Evolutionary conservation across 1,284 basidiomycete species (phyloP), one percentile per base, ranked within the genome.

Genomic region (Sporisorium graminicola): DNA sequence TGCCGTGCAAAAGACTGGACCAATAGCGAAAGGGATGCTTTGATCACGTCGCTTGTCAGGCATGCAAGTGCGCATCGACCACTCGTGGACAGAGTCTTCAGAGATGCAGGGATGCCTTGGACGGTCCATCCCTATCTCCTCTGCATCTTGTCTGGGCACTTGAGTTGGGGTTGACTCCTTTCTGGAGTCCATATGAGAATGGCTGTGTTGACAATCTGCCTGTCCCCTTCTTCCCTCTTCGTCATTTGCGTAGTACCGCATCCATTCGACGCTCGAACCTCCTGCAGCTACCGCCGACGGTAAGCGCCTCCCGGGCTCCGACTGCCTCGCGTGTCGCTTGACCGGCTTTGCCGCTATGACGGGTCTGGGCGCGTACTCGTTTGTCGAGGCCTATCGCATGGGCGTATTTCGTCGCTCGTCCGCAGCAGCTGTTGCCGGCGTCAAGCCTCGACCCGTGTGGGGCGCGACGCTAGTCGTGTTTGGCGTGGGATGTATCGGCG

Each of bases 321-420:
- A 82, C 62, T 84, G 82, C 63, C 35, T 79, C 26, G 56, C 81
- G 14, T 84, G 82, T 56, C 71, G 77, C 7, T 44, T 83, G 13
- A 85, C 82, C 2, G 83, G 83, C n/a, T 78, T 81, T 44, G 73
- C 74, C 9, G 78, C 83, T 18, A 71, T 83, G 52, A 52, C 74
- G 1, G 76, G 69, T 22, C 67, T 82, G 3, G 81, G 82, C 18
- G 70, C 61, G 27, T 82, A 77, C 26, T 74, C 79, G 20, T 67
- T 83, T n/a, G 57, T 64, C 47, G 83, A 85, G 55, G 83, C 83
- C 4, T 71, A 74, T 40, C 73, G 75, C 27, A 53, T 82, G 35
- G 77, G 82, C 22, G 61, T 57, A 8, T 81, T 81, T 24, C 61
- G 58, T 9, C 69, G 74, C 12, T 61, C 65, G 12, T 65, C 74